phyloP scores from a whole-genome alignment of 371 early-diverging fungal species.

The Mucor saturninus region DNA sequence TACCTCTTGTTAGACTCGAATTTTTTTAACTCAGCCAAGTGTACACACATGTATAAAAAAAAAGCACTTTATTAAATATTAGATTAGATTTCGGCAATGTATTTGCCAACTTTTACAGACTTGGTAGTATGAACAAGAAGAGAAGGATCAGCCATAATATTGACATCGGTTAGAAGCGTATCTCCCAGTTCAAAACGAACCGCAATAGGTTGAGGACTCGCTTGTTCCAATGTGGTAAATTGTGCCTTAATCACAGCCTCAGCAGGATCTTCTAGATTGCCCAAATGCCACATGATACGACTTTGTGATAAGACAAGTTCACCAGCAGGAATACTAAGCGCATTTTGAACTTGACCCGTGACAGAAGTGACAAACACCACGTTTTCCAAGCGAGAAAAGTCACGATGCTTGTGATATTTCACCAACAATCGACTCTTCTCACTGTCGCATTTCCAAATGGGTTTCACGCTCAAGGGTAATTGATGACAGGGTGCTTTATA shows the following conservation, averaged over 20 bases:
- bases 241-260: conserved; percentile 53
- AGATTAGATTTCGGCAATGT: conserved; percentile 36
- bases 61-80: too few relatives aligned
- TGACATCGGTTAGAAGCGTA: too few relatives aligned
- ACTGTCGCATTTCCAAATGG: conserved; percentile 64
- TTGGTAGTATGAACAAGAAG: conserved; percentile 2
- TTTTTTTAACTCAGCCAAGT: too few relatives aligned
- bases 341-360: conserved; percentile 52
- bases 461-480: conserved; percentile 47
- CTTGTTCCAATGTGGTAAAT: conserved; percentile 49
- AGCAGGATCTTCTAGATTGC: conserved; percentile 34
- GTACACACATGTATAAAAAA: too few relatives aligned
- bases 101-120: conserved; percentile 39
- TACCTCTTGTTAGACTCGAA: too few relatives aligned
- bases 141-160: too few relatives aligned
- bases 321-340: conserved; percentile 59
- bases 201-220: conserved; percentile 52
- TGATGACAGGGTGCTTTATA: conserved; percentile 43
- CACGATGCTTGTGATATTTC: conserved; percentile 46
- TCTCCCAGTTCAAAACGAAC: conserved; percentile 49
- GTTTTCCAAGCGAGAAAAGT: conserved; percentile 30
- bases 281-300: conserved; percentile 60
- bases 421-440: conserved; percentile 57
- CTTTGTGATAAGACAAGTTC: conserved; percentile 57
- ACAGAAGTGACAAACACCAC: conserved; percentile 55